Base-by-base conservation (phyloP, 345 rosid species). In the Linum tenue region DNA sequence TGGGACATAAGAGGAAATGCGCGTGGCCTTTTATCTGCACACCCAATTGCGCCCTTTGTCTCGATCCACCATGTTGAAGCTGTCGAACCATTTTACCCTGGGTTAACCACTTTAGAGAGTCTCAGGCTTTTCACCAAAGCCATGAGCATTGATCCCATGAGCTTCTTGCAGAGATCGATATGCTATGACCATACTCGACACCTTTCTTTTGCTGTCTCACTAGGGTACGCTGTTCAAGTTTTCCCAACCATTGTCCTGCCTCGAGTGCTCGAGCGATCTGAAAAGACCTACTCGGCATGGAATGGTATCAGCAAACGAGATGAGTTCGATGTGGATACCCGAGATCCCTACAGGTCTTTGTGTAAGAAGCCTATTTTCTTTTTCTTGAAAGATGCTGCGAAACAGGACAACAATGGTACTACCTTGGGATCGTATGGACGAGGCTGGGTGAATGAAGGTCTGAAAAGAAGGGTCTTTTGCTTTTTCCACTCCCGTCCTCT, bases 1-100 rank as follows among this genome's bases (percentile, higher is more conserved):
- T 89, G 90, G 92, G 98, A 92, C 83, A 87, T 92, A 65, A 85
- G 79, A 67, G 97, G 98, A 22, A 82, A 78, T 70, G 91, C 94
- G 8, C 85, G 79, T 40, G 97, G 98, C 42, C 78, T 92, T 56
- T 74, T 92, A 65, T 79, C 94, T 1, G 61, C 96, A 15, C 98
- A 92, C 61, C 98, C 97, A 0, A 73, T 90, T 8, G 90, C 90
- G 0, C 98, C 98, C 41, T 90, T 92, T 72, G 71, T 92, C 51
- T 87, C 97, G 0, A 79, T 92, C 67, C 98, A 92, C 75, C 97
- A 92, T 73, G 78, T 88, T 63, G 97, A 92, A 78, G 86, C 88
- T 42, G 90, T 86, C 10, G 88, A 90, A 64, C 90, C 98, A 5
- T 78, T 90, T 39, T 92, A 79, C 74, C 98, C 97, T 9, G 91